These are phyloP conservation scores for Magnaporthiopsis rhizophila DNA, from an alignment of 2,329 filamentous ascomycete species.

Conservation along the genomic window DNA sequence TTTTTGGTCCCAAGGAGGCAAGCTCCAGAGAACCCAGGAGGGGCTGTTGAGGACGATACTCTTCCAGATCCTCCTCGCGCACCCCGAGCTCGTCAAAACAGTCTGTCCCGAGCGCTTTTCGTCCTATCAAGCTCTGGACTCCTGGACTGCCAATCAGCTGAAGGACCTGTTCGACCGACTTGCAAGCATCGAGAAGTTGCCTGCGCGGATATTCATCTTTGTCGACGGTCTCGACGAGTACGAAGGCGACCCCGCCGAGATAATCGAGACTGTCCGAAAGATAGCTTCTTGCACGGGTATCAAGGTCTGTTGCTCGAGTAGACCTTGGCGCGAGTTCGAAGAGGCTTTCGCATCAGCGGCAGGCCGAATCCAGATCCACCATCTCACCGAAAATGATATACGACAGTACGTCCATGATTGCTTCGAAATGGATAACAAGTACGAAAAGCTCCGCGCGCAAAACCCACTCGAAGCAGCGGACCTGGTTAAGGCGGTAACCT, in stretches of 20 bases:
- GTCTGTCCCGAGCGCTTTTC: conserved; percentile 2
- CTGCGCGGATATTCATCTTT: conserved; percentile 13
- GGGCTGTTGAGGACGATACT: conserved; percentile 26
- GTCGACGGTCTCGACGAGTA: conserved; percentile 21
- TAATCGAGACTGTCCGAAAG: conserved; percentile 8
- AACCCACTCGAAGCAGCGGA: not conserved
- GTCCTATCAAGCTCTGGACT: not conserved
- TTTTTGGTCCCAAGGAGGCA: conserved; percentile 25
- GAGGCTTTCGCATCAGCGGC: conserved; percentile 10
- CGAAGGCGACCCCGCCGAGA: conserved; percentile 8
- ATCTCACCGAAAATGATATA: conserved; percentile 14
- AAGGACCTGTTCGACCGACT: not conserved
- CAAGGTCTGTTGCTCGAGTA: conserved; percentile 24
- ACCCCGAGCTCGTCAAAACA: conserved; percentile 13
- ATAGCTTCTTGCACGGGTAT: conserved; percentile 10
- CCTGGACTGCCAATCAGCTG: conserved; percentile 5
- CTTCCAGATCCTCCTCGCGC: conserved; percentile 19
- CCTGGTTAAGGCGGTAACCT: conserved; percentile 10
- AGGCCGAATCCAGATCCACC: conserved; percentile 11
- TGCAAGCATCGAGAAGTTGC: not conserved
- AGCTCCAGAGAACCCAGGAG: conserved; percentile 24
- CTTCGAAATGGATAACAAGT: conserved; percentile 3
- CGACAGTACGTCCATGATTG: conserved; percentile 6
- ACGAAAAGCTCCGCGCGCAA: not conserved
- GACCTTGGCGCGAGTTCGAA: conserved; percentile 18